Evolutionary conservation across 2,329 filamentous ascomycete genomes (phyloP), one percentile per base, ranked within the genome.

Genomic region (Aspergillus felis): DNA sequence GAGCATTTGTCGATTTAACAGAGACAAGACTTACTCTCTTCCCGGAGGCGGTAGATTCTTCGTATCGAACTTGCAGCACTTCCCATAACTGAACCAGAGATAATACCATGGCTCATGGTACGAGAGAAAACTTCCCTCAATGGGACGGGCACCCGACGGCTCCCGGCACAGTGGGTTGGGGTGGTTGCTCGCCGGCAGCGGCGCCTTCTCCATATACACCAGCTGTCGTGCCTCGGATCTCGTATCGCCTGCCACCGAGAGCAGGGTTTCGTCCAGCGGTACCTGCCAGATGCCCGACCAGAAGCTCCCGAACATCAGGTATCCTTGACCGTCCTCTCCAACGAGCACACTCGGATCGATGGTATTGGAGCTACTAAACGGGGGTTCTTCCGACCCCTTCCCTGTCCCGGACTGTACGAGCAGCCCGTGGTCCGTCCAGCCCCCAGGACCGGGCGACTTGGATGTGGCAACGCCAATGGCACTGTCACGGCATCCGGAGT

Each of bases 261-360:
- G 47, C 9, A 71, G 53, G 46, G 70, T 65, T 1, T 61, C 41
- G 8, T 57, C 59, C 58, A 89, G 78, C 38, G 76, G 71, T 1
- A 85, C 81, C 67, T 86, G 82, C 77, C 84, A 88, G 61, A 90
- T 80, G 62, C 86, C 82, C 5, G 75, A 74, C 86, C 87, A 91
- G 78, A 88, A 90, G 47, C 84, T 87, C 47, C 87, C 88, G 59
- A 88, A 90, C 53, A 78, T 83, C 64, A 87, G 71, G 57, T 79
- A 79, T 61, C 79, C 81, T 4, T 64, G 62, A 3, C 65, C 64
- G 25, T 69, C 65, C 1, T 56, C 50, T 42, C 74, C 74, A 12
- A 76, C 62, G 54, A 85, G 66, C 4, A 86, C 70, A 57, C 81
- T 82, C 2, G 80, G 74, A 63, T 87, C 88, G 66, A 91, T 86